phyloP scores from a whole-genome alignment of 2,329 filamentous ascomycete genomes.

The Cladorrhinum sp. region DNA sequence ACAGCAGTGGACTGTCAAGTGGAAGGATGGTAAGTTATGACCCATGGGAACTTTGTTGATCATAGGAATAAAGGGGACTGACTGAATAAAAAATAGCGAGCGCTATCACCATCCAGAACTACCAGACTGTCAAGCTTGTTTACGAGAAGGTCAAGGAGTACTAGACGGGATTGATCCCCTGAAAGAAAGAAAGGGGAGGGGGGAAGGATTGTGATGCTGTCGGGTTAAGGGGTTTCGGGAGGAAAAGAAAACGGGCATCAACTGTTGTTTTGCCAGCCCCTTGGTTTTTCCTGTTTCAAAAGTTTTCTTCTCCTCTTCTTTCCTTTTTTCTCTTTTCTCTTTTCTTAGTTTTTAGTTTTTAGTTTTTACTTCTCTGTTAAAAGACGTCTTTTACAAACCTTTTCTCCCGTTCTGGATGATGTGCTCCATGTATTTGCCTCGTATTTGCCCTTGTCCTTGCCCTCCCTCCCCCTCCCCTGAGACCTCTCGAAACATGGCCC shows the following conservation, averaged over 20 bases:
- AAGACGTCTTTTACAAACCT: background rate
- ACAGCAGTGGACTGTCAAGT: slow-evolving; percentile 33
- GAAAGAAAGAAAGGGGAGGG: too few species aligned
- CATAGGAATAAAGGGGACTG: too few species aligned
- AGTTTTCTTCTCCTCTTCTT: background rate
- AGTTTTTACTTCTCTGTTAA: background rate
- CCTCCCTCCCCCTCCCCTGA: background rate
- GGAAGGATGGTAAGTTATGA: slow-evolving; percentile 39
- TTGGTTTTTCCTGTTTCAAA: background rate
- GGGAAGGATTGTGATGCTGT: background rate
- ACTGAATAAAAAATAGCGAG: slow-evolving; percentile 14
- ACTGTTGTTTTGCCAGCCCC: background rate
- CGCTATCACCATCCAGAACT: slow-evolving; percentile 33
- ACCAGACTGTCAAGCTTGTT: slow-evolving; percentile 34
- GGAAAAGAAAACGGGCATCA: background rate
- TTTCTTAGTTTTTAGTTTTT: background rate
- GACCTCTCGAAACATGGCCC: too few species aligned
- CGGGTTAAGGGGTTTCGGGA: background rate
- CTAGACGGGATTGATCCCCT: too few species aligned
- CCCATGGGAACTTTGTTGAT: too few species aligned
- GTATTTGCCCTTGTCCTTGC: background rate
- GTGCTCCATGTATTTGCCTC: too few species aligned
- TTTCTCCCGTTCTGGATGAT: background rate
- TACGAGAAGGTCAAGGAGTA: slow-evolving; percentile 27
- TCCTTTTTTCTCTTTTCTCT: background rate